These are phyloP conservation scores for Sporormia fimetaria DNA, from an alignment of 495 filamentous ascomycete genomes.

Conservation along the genomic window DNA sequence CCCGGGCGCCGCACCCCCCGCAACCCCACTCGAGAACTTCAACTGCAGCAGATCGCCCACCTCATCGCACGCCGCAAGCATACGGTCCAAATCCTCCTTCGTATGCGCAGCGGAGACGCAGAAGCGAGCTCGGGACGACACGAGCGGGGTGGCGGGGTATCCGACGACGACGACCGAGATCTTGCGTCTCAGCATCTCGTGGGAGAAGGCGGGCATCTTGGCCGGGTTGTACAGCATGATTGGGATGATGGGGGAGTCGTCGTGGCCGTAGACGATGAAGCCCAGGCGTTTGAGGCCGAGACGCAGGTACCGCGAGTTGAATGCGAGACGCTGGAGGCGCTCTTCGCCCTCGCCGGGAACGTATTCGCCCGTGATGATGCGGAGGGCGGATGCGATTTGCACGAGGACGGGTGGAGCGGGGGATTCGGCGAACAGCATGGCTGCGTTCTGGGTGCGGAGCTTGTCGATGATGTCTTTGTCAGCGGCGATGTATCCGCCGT, in stretches of 20 bases:
- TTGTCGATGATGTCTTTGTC: conserved; percentile 88
- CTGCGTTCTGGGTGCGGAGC: conserved; percentile 73
- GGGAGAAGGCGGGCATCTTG: conserved; percentile 95
- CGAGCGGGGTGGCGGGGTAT: conserved; percentile 93
- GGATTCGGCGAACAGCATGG: conserved; percentile 76
- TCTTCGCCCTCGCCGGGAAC: conserved; percentile 89
- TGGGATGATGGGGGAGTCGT: conserved; percentile 95
- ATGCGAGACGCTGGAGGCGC: conserved; percentile 87
- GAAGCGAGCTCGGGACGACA: conserved; percentile 87
- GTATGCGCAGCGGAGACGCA: conserved; percentile 94
- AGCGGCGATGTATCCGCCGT: conserved; percentile 89
- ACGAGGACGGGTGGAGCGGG: conserved; percentile 75
- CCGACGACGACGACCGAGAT: conserved; percentile 98
- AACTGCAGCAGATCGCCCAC: conserved; percentile 84
- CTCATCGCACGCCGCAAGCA: conserved; percentile 83
- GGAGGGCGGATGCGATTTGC: conserved; percentile 75
- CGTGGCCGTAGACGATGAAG: conserved; percentile 91
- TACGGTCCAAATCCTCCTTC: conserved; percentile 90
- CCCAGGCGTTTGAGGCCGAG: conserved; percentile 93
- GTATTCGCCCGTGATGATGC: conserved; percentile 79
- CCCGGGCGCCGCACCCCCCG: conserved; percentile 71
- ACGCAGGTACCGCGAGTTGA: conserved; percentile 96
- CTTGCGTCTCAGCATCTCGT: conserved; percentile 94
- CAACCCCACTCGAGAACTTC: conserved; percentile 90
- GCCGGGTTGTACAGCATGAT: conserved; percentile 88